Percentiles rank a stretch among this genome's conserved stretches.
These are phyloP conservation scores for Mycena belliarum DNA, from an alignment of 768 basidiomycete genomes.

Conservation along the genomic window DNA sequence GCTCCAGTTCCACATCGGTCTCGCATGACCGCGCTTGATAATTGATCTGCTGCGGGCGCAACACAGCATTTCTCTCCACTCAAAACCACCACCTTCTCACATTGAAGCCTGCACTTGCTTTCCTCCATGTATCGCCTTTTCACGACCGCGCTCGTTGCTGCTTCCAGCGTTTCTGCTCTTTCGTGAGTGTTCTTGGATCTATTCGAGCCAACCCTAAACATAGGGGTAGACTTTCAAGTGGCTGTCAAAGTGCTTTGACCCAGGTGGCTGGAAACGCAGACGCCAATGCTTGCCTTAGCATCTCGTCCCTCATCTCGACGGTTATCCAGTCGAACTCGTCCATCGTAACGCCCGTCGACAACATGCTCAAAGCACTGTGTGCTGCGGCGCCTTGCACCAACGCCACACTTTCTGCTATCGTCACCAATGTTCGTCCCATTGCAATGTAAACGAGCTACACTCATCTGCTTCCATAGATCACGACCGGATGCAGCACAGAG, in stretches of 20 bases:
- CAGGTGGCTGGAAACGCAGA: conserved; percentile 10
- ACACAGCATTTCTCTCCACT: background rate
- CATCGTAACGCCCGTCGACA: conserved; percentile 42
- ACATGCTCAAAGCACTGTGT: conserved; percentile 55
- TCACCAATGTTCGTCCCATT: conserved; percentile 36
- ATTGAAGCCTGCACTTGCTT: background rate
- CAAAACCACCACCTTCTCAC: background rate
- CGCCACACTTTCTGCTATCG: conserved; percentile 44
- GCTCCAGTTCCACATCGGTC: background rate
- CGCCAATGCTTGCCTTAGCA: conserved; percentile 18
- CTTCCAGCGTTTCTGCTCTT: conserved; percentile 13
- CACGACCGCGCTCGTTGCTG: conserved; percentile 11
- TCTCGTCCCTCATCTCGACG: conserved; percentile 3
- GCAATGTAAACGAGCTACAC: background rate
- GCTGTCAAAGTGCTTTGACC: conserved; percentile 10
- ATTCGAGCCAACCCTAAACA: background rate
- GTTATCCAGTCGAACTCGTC: conserved; percentile 28
- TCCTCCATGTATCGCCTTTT: conserved; percentile 15
- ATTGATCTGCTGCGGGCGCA: conserved; percentile 13
- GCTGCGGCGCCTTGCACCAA: conserved; percentile 49
- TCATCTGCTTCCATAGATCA: conserved; percentile 7
- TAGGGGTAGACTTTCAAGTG: conserved; percentile 3
- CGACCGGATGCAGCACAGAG: conserved; percentile 43
- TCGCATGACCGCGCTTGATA: conserved; percentile 11
- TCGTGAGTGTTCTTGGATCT: conserved; percentile 2